Conservation (phyloP, 768 basidiomycete species). For the Agrocybe chaxingu region DNA sequence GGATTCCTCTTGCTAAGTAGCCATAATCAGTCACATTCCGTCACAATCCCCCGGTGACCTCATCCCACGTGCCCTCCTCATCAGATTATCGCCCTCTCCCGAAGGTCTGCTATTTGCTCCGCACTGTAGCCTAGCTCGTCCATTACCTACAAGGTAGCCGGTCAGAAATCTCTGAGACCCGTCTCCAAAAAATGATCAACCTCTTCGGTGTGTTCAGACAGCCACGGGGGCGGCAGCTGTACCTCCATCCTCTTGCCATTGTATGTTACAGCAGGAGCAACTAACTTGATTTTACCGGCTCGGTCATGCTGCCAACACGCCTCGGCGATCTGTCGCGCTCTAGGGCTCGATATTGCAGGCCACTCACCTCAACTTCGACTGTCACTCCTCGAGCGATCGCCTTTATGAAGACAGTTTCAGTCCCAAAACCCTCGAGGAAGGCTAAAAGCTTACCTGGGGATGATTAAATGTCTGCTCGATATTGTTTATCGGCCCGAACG, state of each 20-base stretch:
- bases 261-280: conserved; percentile 79
- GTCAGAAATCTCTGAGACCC: conserved; percentile 3
- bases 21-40: conserved; percentile 21
- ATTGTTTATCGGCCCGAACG: conserved; percentile 91
- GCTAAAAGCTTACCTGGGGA: conserved; percentile 48
- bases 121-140: conserved; percentile 32
- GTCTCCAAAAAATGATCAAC: conserved; percentile 27
- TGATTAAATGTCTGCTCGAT: conserved; percentile 88
- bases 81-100: conserved; percentile 34
- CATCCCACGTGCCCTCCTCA: conserved; percentile 11
- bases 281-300: conserved; percentile 73
- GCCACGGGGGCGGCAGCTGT: conserved; percentile 77
- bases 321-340: too few species aligned
- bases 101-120: conserved; percentile 39
- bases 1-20: conserved; percentile 17
- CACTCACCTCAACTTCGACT: conserved; percentile 73
- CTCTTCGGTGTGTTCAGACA: conserved; percentile 82
- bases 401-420: conserved; percentile 26
- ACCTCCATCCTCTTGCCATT: conserved; percentile 78
- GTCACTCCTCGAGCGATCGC: conserved; percentile 73
- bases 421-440: not conserved
- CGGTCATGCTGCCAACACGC: conserved; percentile 55
- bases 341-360: too few species aligned
- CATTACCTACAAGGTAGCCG: conserved; percentile 33
- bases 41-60: conserved; percentile 18